Evolutionary conservation across 2,329 filamentous ascomycete species (phyloP).

Genomic region (Teratosphaeria destructans): DNA sequence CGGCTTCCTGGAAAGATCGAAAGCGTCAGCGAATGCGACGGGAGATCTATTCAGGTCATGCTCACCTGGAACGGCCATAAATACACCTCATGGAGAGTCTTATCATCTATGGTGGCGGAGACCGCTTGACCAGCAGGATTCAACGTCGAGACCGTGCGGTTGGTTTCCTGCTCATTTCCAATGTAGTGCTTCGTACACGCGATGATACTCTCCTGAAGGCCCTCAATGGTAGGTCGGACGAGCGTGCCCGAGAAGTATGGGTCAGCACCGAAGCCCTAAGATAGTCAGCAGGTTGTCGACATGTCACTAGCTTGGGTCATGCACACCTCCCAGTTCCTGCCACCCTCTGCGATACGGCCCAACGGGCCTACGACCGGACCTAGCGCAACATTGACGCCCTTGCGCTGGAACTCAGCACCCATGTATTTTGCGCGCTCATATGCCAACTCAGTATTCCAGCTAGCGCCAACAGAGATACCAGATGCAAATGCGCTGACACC

Average conservation of each 20-base stretch:
- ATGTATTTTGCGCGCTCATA: constrained; percentile 24
- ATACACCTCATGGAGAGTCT: constrained; percentile 13
- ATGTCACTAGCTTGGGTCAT: neutral
- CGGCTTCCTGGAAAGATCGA: constrained; percentile 56
- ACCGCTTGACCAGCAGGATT: constrained; percentile 19
- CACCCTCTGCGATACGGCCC: constrained; percentile 18
- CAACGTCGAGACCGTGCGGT: constrained; percentile 17
- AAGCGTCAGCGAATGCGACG: constrained; percentile 5
- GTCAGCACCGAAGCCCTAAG: constrained; percentile 14
- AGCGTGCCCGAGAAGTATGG: constrained; percentile 21
- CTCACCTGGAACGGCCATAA: neutral
- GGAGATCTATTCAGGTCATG: neutral
- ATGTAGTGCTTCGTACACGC: constrained; percentile 26
- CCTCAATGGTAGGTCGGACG: constrained; percentile 18
- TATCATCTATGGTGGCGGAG: constrained; percentile 35
- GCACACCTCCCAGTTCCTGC: constrained; percentile 36
- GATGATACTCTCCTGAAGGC: constrained; percentile 27
- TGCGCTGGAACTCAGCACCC: constrained; percentile 22
- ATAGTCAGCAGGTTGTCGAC: neutral
- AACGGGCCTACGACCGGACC: constrained; percentile 23
- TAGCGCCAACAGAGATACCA: constrained; percentile 26
- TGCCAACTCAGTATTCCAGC: constrained; percentile 29
- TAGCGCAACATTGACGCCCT: constrained; percentile 23
- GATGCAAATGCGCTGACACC: constrained; percentile 29
- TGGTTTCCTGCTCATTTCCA: constrained; percentile 21